These are phyloP conservation scores for Rhododendron ferrugineum DNA, from an alignment of 148 eudicot genomes.

Conservation along the genomic window DNA sequence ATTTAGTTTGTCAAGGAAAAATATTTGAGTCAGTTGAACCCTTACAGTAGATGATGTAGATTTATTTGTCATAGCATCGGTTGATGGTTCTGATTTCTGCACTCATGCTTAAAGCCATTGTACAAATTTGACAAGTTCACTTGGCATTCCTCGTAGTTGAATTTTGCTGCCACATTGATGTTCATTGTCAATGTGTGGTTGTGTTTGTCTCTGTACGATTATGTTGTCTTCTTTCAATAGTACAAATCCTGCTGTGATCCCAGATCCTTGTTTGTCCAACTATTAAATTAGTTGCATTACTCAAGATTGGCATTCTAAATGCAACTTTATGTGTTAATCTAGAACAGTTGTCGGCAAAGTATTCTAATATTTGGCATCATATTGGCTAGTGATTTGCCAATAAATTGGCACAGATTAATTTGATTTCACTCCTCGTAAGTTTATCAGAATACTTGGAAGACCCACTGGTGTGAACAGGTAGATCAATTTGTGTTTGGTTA, in stretches of 20 bases:
- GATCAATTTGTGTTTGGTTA: not conserved
- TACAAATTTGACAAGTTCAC: not conserved
- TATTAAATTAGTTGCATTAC: not conserved
- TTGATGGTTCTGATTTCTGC: not conserved
- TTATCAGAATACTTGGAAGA: not conserved
- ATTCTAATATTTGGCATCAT: not conserved
- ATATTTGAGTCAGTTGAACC: not conserved
- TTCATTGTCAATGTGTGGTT: not conserved
- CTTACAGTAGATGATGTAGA: not conserved
- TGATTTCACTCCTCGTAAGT: not conserved
- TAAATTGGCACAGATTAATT: not conserved
- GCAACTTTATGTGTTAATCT: not conserved
- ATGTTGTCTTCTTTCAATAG: not conserved
- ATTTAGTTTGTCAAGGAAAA: not conserved
- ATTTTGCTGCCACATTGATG: not conserved
- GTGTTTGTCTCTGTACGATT: not conserved
- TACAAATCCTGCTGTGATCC: not conserved
- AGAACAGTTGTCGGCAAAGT: not conserved
- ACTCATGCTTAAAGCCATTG: not conserved
- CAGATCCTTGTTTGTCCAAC: not conserved
- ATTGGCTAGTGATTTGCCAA: not conserved
- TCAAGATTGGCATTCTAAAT: not conserved
- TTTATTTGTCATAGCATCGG: not conserved
- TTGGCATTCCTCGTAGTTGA: conserved; percentile 1
- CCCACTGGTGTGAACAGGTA: not conserved